phyloP scores from a whole-genome alignment of 495 filamentous ascomycete species.

The Lasiosphaeria ovina region DNA sequence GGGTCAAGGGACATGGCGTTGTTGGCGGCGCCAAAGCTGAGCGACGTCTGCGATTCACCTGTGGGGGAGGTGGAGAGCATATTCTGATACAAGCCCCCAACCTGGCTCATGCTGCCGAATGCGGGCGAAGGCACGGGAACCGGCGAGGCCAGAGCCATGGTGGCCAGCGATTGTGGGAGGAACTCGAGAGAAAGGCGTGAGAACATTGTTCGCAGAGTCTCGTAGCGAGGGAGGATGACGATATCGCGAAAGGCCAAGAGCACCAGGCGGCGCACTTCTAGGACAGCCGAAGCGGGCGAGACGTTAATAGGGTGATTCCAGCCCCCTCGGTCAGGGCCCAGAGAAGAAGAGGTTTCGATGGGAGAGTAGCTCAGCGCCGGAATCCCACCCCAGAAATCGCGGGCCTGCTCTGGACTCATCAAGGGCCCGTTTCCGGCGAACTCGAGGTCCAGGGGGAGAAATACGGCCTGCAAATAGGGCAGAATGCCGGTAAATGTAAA shows the following conservation, averaged over 20 bases:
- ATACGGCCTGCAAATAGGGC: constrained; percentile 94
- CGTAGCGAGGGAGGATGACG: constrained; percentile 81
- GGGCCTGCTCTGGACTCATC: constrained; percentile 70
- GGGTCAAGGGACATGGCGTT: constrained; percentile 74
- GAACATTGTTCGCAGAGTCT: constrained; percentile 83
- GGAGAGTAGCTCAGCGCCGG: constrained; percentile 25
- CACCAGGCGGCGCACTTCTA: constrained; percentile 86
- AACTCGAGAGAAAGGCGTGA: constrained; percentile 83
- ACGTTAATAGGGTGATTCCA: constrained; percentile 31
- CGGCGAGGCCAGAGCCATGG: constrained; percentile 43
- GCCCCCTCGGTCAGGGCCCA: not conserved
- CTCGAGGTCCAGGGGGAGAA: constrained; percentile 90
- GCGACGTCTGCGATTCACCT: constrained; percentile 37
- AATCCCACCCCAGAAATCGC: constrained; percentile 82
- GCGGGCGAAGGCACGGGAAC: constrained; percentile 39
- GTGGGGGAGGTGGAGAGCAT: constrained; percentile 31
- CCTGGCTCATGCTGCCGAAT: constrained; percentile 15
- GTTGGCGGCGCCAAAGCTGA: constrained; percentile 24
- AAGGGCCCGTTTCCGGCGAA: constrained; percentile 80
- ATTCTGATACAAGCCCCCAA: constrained; percentile 16
- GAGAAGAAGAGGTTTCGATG: constrained; percentile 4
- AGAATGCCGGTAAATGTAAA: constrained; percentile 84
- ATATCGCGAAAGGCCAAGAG: constrained; percentile 87
- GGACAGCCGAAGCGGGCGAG: constrained; percentile 42
- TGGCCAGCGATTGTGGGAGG: constrained; percentile 61